phyloP scores from a whole-genome alignment of 2,329 filamentous ascomycete genomes.

The Phialocephala sp. region DNA sequence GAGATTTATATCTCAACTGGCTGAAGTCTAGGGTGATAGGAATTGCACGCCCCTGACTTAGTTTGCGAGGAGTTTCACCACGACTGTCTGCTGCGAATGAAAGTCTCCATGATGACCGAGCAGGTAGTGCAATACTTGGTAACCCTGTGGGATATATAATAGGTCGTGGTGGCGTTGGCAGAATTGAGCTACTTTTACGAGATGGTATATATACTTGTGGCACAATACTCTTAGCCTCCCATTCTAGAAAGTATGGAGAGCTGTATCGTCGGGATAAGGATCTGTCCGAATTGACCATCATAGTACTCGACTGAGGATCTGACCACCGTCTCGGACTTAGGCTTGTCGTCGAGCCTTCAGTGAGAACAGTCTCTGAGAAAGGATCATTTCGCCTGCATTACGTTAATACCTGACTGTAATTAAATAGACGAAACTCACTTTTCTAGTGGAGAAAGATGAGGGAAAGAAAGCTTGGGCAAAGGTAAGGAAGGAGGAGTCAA shows the following conservation, averaged over 20 bases:
- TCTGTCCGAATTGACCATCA: conserved; percentile 24
- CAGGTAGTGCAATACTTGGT: conserved; percentile 35
- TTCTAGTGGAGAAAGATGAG: conserved; percentile 24
- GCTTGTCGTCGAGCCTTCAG: conserved; percentile 2
- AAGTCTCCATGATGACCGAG: conserved; percentile 41
- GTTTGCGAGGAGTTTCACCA: conserved; percentile 37
- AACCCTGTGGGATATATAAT: conserved; percentile 34
- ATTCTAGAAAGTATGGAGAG: conserved; percentile 30
- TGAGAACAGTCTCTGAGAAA: conserved; percentile 10
- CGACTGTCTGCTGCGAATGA: conserved; percentile 39
- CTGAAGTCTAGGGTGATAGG: conserved; percentile 21
- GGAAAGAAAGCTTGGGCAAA: conserved; percentile 20
- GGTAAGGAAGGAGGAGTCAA: conserved; percentile 15
- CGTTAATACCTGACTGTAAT: conserved; percentile 4
- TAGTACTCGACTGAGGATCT: conserved; percentile 20
- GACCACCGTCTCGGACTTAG: conserved; percentile 14
- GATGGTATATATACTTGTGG: conserved; percentile 20
- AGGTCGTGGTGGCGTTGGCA: conserved; percentile 33
- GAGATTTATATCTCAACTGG: conserved; percentile 14
- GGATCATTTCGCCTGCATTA: conserved; percentile 14
- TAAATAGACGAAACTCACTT: conserved; percentile 23
- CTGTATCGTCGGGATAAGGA: conserved; percentile 32
- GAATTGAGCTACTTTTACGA: conserved; percentile 31
- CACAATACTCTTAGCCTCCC: conserved; percentile 2
- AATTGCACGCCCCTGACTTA: conserved; percentile 33